A percentile compares a stretch with the other conserved stretches of the same genome.
phyloP scores from a whole-genome alignment of 2,329 filamentous ascomycete species.

The Diaporthe eres region DNA sequence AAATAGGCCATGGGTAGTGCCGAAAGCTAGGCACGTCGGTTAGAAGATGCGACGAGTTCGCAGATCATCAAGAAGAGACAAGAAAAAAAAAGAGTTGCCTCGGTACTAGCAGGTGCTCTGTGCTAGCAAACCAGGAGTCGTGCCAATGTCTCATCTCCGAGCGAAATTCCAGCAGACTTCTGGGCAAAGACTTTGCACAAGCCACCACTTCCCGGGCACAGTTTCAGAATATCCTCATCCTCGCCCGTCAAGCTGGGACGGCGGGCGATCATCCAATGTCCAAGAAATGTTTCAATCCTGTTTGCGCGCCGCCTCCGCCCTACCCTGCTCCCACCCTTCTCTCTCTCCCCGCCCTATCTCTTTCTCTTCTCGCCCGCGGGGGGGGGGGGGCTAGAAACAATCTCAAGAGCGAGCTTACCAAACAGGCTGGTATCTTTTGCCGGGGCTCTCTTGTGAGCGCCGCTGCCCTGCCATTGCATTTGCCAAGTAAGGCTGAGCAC shows the following conservation, averaged over 20 bases:
- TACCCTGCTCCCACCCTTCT: neutral
- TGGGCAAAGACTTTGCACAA: constrained; percentile 7
- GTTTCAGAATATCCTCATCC: constrained; percentile 21
- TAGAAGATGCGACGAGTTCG: constrained; percentile 20
- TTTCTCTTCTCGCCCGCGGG: too few species aligned
- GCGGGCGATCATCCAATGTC: constrained; percentile 21
- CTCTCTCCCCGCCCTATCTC: neutral
- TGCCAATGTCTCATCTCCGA: constrained; percentile 34
- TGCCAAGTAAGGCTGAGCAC: constrained; percentile 34
- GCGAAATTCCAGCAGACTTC: constrained; percentile 9
- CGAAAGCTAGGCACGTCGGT: neutral
- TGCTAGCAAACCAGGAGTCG: constrained; percentile 14
- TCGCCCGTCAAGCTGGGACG: constrained; percentile 24
- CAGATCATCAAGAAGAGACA: neutral
- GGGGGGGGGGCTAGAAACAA: neutral
- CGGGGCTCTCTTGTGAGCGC: constrained; percentile 13
- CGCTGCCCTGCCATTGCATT: constrained; percentile 10
- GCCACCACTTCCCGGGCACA: constrained; percentile 16
- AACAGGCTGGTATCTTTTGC: constrained; percentile 11
- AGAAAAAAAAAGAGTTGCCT: neutral
- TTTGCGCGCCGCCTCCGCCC: constrained; percentile 13
- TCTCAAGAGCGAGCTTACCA: neutral
- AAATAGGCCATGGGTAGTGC: neutral
- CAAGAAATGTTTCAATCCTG: constrained; percentile 24
- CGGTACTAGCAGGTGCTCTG: constrained; percentile 11